These are phyloP conservation scores for Trichaptum fuscoviolaceum DNA, from an alignment of 768 basidiomycete species.

Conservation along the genomic window DNA sequence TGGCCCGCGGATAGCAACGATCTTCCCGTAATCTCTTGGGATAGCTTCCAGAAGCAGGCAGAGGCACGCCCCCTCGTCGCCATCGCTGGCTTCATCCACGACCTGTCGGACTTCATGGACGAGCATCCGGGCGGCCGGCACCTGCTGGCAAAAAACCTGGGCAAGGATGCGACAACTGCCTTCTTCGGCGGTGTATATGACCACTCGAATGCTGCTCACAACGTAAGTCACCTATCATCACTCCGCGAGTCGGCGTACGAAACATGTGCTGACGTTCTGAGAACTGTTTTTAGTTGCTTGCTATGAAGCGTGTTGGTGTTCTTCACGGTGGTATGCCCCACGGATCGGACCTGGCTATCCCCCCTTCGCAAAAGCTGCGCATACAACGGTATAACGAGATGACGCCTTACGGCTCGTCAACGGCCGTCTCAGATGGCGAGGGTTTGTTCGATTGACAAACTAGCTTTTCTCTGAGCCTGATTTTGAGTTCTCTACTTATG, in stretches of 20 bases:
- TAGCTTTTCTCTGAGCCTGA: too few species aligned
- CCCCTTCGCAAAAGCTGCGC: slow-evolving; percentile 43
- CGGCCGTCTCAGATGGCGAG: slow-evolving; percentile 29
- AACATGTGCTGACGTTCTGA: neutral
- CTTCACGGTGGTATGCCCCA: slow-evolving; percentile 55
- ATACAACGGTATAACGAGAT: slow-evolving; percentile 36
- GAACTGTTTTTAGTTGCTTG: slow-evolving; percentile 35
- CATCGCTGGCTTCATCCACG: slow-evolving; percentile 41
- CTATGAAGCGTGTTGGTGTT: slow-evolving; percentile 63
- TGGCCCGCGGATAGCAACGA: slow-evolving; percentile 34
- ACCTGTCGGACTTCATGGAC: slow-evolving; percentile 33
- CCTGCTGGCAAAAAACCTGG: slow-evolving; percentile 35
- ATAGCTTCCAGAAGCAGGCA: slow-evolving; percentile 29
- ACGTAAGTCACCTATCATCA: slow-evolving; percentile 23
- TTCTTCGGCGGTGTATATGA: slow-evolving; percentile 54
- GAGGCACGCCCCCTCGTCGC: slow-evolving; percentile 36
- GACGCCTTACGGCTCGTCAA: slow-evolving; percentile 27
- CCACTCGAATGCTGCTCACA: slow-evolving; percentile 56
- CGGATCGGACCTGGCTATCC: slow-evolving; percentile 41
- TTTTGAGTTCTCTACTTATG: too few species aligned
- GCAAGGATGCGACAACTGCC: slow-evolving; percentile 39
- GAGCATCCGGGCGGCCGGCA: slow-evolving; percentile 38
- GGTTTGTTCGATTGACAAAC: neutral
- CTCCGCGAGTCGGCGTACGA: neutral
- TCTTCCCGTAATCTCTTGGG: slow-evolving; percentile 39